These are phyloP conservation scores for Solanum okadae DNA, from an alignment of 257 asterid species.

Conservation along the genomic window DNA sequence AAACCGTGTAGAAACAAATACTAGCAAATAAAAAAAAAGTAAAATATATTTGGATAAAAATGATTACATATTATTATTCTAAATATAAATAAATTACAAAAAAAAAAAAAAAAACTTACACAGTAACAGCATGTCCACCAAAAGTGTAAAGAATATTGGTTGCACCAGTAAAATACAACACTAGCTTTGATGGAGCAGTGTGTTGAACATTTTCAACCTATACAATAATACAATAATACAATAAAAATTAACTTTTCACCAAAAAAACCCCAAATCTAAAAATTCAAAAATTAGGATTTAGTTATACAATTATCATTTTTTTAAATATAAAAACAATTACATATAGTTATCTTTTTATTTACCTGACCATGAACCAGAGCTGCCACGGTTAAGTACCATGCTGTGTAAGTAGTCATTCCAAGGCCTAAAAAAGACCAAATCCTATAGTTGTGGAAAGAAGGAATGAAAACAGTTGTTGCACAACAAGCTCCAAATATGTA, in stretches of 20 bases:
- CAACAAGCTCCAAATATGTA: constrained; percentile 98
- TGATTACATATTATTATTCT: background rate
- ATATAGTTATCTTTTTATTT: background rate
- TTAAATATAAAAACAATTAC: background rate
- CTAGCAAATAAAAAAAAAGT: constrained; percentile 5
- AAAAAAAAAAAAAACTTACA: constrained; percentile 36
- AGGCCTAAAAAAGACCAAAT: constrained; percentile 96
- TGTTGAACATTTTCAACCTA: constrained; percentile 71
- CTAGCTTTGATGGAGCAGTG: constrained; percentile 63
- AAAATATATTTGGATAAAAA: background rate
- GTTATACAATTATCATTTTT: background rate
- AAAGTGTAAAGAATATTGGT: constrained; percentile 90
- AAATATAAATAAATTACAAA: background rate
- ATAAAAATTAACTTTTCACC: background rate
- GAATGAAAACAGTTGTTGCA: constrained; percentile 93
- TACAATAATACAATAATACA: background rate
- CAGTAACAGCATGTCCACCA: constrained; percentile 99
- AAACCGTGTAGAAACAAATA: constrained; percentile 31
- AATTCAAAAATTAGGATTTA: background rate
- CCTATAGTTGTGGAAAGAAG: constrained; percentile 94
- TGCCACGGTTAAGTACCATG: constrained; percentile 82
- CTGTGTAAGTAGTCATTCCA: constrained; percentile 96
- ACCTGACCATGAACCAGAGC: constrained; percentile 89
- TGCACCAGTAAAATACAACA: constrained; percentile 94
- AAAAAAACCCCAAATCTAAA: background rate